Evolutionary conservation across 441 rosid genomes (phyloP).

Genomic region (Aquilaria agallochum): DNA sequence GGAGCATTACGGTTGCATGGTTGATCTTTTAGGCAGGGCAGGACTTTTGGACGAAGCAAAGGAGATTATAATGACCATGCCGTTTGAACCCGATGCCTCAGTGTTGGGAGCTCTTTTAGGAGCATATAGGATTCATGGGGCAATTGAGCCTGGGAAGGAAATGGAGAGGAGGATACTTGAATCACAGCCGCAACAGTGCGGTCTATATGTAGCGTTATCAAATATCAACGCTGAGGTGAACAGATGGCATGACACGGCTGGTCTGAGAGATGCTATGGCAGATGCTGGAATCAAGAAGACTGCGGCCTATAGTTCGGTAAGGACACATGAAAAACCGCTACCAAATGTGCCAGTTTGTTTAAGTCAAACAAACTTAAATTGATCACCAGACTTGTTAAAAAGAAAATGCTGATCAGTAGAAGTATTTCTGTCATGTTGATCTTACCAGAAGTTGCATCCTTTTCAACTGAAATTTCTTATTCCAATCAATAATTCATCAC

Average conservation of each 20-base stretch:
- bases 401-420: background rate
- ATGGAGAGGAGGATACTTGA: conserved; percentile 42
- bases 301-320: conserved; percentile 46
- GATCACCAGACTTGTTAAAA: conserved; percentile 1
- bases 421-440: too few species aligned
- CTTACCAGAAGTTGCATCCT: too few species aligned
- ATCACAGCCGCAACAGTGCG: conserved; percentile 47
- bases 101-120: conserved; percentile 65
- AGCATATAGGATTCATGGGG: conserved; percentile 65
- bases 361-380: background rate
- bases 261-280: conserved; percentile 41
- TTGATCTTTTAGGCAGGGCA: conserved; percentile 80
- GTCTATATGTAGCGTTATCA: conserved; percentile 44
- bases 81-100: conserved; percentile 55
- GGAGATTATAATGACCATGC: conserved; percentile 41
- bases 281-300: conserved; percentile 38
- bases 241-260: conserved; percentile 52
- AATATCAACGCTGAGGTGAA: conserved; percentile 40
- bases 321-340: conserved; percentile 16
- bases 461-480: too few species aligned
- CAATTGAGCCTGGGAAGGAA: conserved; percentile 37
- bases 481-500: too few species aligned
- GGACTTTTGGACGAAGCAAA: conserved; percentile 51
- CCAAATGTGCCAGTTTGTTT: background rate
- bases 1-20: conserved; percentile 72